These are phyloP conservation scores for Bruguiera hainesii DNA, from an alignment of 441 rosid genomes.

Conservation along the genomic window DNA sequence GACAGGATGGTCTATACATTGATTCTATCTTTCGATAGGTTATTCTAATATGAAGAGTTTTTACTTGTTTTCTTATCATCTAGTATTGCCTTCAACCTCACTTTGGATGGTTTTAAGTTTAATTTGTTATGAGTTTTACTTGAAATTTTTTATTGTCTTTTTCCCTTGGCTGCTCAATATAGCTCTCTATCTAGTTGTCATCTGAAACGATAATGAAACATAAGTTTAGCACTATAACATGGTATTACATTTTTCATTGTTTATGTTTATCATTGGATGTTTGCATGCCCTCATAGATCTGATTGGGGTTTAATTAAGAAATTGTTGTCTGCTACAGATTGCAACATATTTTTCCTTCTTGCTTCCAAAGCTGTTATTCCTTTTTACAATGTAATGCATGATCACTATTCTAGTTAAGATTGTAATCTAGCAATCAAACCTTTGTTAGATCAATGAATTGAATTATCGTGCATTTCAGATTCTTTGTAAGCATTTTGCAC, in stretches of 20 bases:
- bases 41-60: no score
- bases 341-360: neutral
- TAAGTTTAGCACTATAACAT: neutral
- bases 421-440: neutral
- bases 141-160: neutral
- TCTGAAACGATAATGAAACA: neutral
- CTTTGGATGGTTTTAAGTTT: no score
- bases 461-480: neutral
- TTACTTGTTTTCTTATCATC: no score
- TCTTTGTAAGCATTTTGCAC: neutral
- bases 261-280: no score
- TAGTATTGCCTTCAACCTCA: no score
- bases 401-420: neutral
- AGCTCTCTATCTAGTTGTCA: neutral
- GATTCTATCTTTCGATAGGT: no score
- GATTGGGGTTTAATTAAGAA: conserved; percentile 4
- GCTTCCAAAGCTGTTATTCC: neutral
- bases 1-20: no score
- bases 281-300: neutral
- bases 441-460: neutral
- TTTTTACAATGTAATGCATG: neutral
- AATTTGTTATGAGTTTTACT: no score
- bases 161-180: neutral
- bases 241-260: neutral
- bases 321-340: neutral